Percentiles rank a stretch among this genome's conserved stretches.
Conservation (phyloP, 179 eudicot genomes). For the Amaranthus tricolor region DNA sequence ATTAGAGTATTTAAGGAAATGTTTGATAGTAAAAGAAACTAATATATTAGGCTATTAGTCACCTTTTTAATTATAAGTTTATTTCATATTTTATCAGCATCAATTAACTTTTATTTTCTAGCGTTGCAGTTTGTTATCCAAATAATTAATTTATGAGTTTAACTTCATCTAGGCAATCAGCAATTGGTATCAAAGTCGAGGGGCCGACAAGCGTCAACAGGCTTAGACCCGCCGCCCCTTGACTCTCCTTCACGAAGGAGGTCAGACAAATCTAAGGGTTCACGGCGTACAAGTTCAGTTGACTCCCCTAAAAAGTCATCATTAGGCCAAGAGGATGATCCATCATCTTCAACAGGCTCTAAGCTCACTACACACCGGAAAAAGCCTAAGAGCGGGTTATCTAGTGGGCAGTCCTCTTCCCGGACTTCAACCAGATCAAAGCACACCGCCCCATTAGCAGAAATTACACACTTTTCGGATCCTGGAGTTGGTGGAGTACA, state of each 20-base stretch:
- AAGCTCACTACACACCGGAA: slow-evolving; percentile 12
- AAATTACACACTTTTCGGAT: background rate
- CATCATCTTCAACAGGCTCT: background rate
- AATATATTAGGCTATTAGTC: too few relatives aligned
- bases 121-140: too few relatives aligned
- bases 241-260: slow-evolving; percentile 12
- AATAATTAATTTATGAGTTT: too few relatives aligned
- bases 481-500: background rate
- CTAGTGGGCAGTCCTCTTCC: background rate
- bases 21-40: too few relatives aligned
- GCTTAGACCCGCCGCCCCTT: background rate
- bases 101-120: too few relatives aligned
- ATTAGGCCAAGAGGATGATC: background rate
- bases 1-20: too few relatives aligned
- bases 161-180: background rate
- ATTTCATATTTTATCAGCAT: too few relatives aligned
- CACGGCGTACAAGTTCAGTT: slow-evolving; percentile 10
- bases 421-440: background rate
- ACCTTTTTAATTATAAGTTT: too few relatives aligned
- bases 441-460: background rate
- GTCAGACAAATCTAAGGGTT: slow-evolving; percentile 1
- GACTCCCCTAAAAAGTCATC: slow-evolving; percentile 10
- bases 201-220: background rate
- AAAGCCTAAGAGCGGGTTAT: slow-evolving; percentile 3
- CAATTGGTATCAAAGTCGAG: background rate